A percentile compares a stretch with the other conserved stretches of the same genome.
Conservation (phyloP, 768 basidiomycete species). For the Leccinellum rugosiceps region DNA sequence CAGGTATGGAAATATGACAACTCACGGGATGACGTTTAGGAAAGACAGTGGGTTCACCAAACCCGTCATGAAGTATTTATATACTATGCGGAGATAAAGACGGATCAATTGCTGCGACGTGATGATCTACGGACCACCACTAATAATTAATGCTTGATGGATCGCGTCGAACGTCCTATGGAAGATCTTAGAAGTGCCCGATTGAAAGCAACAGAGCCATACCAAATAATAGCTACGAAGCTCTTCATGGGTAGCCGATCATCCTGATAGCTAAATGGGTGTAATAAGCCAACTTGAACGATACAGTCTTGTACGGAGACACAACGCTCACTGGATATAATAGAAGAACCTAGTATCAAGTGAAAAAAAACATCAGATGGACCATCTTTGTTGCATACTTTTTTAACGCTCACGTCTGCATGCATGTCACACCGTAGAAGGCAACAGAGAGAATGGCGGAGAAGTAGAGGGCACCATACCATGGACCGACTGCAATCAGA, state of each 20-base stretch:
- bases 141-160: not conserved
- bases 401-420: slow-evolving; percentile 1
- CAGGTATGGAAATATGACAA: not conserved
- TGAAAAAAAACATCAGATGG: not conserved
- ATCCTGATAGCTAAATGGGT: not conserved
- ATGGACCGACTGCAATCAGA: not conserved
- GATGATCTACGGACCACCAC: slow-evolving; percentile 1
- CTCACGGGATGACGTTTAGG: not conserved
- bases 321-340: slow-evolving; percentile 4
- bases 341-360: slow-evolving; percentile 1
- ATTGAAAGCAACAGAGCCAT: not conserved
- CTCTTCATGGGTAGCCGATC: not conserved
- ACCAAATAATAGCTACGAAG: not conserved
- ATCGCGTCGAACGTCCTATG: not conserved
- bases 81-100: not conserved
- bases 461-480: slow-evolving; percentile 2
- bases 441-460: slow-evolving; percentile 1
- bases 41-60: not conserved
- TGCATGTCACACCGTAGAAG: slow-evolving; percentile 3
- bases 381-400: not conserved
- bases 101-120: not conserved
- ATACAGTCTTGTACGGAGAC: not conserved
- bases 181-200: not conserved
- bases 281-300: not conserved
- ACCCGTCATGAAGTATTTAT: not conserved